Percentiles rank a stretch among this genome's conserved stretches.
phyloP scores from a whole-genome alignment of 2,329 filamentous ascomycete genomes.

The Leptographium wingfieldii region DNA sequence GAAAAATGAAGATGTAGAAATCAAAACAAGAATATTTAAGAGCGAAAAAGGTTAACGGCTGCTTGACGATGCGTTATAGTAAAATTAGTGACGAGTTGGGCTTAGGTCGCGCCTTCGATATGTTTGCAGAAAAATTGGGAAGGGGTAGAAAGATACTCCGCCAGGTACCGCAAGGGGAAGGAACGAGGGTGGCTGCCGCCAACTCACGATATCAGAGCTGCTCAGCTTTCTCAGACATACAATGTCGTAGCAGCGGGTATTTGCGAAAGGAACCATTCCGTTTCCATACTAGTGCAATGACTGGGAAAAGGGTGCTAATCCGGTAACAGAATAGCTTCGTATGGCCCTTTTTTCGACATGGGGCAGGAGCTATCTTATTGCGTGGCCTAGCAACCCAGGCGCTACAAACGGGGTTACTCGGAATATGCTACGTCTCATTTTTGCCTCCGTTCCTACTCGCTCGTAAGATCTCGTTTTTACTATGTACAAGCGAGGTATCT shows the following conservation, averaged over 20 bases:
- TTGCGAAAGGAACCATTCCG: not conserved
- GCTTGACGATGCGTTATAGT: not conserved
- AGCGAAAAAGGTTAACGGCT: not conserved
- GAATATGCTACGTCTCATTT: not conserved
- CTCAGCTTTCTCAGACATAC: not conserved
- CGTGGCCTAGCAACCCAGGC: not conserved
- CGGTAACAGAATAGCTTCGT: not conserved
- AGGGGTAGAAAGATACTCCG: not conserved
- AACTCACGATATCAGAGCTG: not conserved
- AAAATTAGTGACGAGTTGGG: not conserved
- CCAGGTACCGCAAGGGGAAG: not conserved
- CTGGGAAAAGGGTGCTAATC: not conserved
- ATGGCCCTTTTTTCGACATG: not conserved
- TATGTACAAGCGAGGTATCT: not conserved
- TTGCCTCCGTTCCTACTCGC: not conserved
- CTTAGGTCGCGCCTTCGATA: not conserved
- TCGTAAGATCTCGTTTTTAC: not conserved
- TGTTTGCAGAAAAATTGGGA: not conserved
- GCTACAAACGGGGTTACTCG: not conserved
- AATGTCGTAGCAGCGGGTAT: slow-evolving; percentile 2
- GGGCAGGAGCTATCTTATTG: not conserved
- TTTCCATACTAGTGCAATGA: not conserved
- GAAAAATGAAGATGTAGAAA: not conserved
- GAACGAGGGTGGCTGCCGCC: not conserved
- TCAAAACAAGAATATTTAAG: not conserved